Percentiles rank a stretch among this genome's conserved stretches.
phyloP scores from a whole-genome alignment of 148 eudicot genomes.

The Vaccinium macrocarpon region DNA sequence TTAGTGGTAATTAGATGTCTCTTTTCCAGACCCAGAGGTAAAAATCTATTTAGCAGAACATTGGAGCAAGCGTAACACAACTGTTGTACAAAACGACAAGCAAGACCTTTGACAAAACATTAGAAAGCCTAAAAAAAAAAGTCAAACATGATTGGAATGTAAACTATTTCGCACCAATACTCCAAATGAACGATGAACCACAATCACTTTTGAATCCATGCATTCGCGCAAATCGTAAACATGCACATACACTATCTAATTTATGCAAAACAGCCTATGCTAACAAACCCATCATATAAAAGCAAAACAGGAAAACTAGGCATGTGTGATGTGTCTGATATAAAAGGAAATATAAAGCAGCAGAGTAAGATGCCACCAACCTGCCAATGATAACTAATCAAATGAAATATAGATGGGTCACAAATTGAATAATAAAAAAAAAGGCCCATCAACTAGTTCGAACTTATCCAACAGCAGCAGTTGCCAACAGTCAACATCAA shows the following conservation, averaged over 20 bases:
- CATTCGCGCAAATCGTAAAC: background rate
- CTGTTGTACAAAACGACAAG: background rate
- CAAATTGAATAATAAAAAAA: background rate
- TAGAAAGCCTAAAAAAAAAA: background rate
- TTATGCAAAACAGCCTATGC: background rate
- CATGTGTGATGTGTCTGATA: background rate
- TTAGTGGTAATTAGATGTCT: no score
- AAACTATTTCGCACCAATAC: background rate
- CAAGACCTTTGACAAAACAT: no score
- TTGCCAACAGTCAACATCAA: background rate
- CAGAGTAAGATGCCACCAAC: background rate
- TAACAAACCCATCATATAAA: background rate
- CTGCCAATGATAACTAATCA: background rate
- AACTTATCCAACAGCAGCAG: background rate
- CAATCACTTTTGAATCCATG: background rate
- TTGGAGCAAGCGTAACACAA: background rate
- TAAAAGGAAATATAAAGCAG: background rate
- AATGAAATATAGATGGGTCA: background rate
- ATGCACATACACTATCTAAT: background rate
- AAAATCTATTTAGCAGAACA: background rate
- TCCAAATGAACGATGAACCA: background rate
- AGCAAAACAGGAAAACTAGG: background rate
- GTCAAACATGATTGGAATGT: background rate
- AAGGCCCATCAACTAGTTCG: background rate
- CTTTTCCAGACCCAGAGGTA: no score